These are phyloP conservation scores for Alternaria brassicae DNA, from an alignment of 2,329 filamentous ascomycete genomes.

Conservation along the genomic window DNA sequence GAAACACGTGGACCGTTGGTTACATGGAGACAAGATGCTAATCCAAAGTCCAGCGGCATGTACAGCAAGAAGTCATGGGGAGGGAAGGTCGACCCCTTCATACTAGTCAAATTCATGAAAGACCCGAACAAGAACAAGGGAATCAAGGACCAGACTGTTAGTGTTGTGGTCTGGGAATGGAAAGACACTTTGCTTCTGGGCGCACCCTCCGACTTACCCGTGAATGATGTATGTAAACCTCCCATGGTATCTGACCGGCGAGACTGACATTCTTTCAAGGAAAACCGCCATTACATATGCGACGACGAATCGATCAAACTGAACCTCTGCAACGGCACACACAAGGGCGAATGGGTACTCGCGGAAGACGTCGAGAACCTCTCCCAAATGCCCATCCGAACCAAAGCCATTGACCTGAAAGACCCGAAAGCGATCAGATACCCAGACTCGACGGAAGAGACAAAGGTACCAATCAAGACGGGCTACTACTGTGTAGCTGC, in stretches of 20 bases:
- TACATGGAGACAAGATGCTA: not conserved
- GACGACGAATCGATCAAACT: slow-evolving; percentile 72
- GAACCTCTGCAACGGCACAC: slow-evolving; percentile 75
- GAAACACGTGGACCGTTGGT: not conserved
- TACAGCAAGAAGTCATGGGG: slow-evolving; percentile 91
- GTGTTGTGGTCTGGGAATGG: slow-evolving; percentile 94
- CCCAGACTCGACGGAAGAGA: slow-evolving; percentile 63
- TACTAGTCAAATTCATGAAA: slow-evolving; percentile 78
- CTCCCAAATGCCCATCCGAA: slow-evolving; percentile 76
- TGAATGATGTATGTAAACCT: slow-evolving; percentile 34
- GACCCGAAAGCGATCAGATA: slow-evolving; percentile 79
- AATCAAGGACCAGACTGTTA: slow-evolving; percentile 76
- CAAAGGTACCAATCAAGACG: slow-evolving; percentile 65
- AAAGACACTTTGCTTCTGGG: slow-evolving; percentile 82
- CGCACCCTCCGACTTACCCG: slow-evolving; percentile 55
- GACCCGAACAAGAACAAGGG: slow-evolving; percentile 60
- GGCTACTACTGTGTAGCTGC: slow-evolving; percentile 96
- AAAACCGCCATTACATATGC: slow-evolving; percentile 75
- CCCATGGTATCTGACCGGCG: not conserved
- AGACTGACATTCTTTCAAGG: slow-evolving; percentile 28
- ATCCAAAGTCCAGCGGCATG: slow-evolving; percentile 65
- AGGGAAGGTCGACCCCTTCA: slow-evolving; percentile 86
- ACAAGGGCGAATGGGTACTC: slow-evolving; percentile 85
- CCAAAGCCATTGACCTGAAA: slow-evolving; percentile 82
- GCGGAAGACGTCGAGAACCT: slow-evolving; percentile 74